Evolutionary conservation across 768 basidiomycete genomes (phyloP).

Genomic region (Russula compacta): DNA sequence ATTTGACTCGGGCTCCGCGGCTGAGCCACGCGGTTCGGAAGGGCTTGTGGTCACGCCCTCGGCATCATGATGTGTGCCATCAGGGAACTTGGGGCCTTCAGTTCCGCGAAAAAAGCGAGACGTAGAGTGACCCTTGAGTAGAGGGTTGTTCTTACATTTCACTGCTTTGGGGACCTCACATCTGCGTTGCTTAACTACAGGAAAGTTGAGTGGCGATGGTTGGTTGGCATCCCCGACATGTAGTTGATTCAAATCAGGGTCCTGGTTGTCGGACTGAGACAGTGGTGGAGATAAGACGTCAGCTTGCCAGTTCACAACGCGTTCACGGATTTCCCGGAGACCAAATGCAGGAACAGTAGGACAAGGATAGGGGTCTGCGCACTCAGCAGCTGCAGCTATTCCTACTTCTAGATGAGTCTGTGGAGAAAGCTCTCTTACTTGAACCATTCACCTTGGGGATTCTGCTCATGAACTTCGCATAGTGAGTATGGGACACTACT

Average conservation of each 20-base stretch:
- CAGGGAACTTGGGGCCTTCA: neutral
- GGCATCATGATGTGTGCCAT: neutral
- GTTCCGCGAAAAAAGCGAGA: constrained; percentile 3
- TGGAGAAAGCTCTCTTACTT: neutral
- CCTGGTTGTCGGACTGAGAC: neutral
- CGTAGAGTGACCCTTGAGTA: neutral
- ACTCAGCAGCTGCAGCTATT: neutral
- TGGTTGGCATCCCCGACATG: neutral
- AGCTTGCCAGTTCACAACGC: constrained; percentile 11
- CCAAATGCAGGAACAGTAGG: neutral
- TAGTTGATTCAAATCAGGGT: neutral
- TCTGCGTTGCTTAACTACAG: neutral
- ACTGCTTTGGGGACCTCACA: neutral
- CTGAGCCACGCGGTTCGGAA: neutral
- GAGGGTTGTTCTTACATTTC: neutral
- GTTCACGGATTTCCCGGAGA: constrained; percentile 4
- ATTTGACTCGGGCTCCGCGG: neutral
- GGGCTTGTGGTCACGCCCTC: neutral
- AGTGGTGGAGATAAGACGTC: neutral
- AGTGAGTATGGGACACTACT: neutral
- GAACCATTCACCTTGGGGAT: constrained; percentile 6
- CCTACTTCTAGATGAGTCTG: constrained; percentile 4
- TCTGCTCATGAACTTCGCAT: neutral
- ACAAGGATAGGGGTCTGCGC: constrained; percentile 7
- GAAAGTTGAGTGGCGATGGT: constrained; percentile 1